phyloP scores from a whole-genome alignment of 1,284 basidiomycete species.

The Ceratobasidium sp. region DNA sequence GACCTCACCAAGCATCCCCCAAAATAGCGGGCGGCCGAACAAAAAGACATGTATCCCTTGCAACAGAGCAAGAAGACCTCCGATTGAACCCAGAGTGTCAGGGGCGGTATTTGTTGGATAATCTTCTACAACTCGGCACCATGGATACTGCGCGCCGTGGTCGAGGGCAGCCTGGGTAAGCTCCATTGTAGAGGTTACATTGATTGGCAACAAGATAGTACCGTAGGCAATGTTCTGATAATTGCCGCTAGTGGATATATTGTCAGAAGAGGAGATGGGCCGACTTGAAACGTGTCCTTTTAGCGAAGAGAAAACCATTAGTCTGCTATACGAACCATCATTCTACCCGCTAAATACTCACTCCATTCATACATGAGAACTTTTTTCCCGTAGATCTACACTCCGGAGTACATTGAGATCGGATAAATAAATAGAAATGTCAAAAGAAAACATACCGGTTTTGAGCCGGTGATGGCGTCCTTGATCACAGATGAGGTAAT shows the following conservation, averaged over 20 bases:
- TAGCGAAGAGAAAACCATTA: no score
- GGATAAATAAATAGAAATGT: neutral
- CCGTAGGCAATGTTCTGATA: neutral
- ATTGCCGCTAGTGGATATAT: no score
- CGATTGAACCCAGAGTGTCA: slow-evolving; percentile 5
- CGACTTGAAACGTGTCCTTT: no score
- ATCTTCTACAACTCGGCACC: neutral
- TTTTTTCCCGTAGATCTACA: neutral
- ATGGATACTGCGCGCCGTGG: neutral
- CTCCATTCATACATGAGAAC: neutral
- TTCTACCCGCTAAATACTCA: no score
- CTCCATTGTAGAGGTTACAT: neutral
- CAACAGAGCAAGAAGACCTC: slow-evolving; percentile 22
- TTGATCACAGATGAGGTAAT: neutral
- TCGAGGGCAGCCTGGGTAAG: neutral
- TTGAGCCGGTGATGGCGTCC: slow-evolving; percentile 15
- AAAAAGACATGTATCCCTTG: slow-evolving; percentile 18
- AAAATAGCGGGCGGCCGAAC: slow-evolving; percentile 4
- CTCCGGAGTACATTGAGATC: neutral
- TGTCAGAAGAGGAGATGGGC: no score
- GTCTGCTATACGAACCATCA: no score
- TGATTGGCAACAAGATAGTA: neutral
- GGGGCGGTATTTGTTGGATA: neutral
- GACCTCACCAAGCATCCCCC: slow-evolving; percentile 15
- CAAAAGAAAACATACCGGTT: slow-evolving; percentile 3